Conservation (phyloP, 140 eudicot species). For the Anethum foeniculum region DNA sequence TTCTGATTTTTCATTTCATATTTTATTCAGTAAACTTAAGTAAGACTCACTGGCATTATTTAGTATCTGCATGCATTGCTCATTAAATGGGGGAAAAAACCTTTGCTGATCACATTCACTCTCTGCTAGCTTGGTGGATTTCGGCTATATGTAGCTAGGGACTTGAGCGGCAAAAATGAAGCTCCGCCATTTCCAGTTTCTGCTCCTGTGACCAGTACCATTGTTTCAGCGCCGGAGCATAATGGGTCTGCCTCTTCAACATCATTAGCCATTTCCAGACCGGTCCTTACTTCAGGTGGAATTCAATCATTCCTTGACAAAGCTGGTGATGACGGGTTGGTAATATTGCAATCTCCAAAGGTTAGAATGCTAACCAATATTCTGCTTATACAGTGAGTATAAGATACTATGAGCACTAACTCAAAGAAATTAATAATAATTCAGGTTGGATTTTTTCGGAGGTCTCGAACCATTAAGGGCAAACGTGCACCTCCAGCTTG, state of each 20-base stretch:
- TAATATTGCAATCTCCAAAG: conserved; percentile 63
- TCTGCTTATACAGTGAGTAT: background rate
- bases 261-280: conserved; percentile 62
- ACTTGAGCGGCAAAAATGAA: conserved; percentile 36
- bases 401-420: conserved; percentile 6
- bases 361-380: conserved; percentile 31
- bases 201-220: conserved; percentile 35
- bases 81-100: background rate
- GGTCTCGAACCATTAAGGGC: conserved; percentile 75
- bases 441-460: conserved; percentile 75
- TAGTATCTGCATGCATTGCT: background rate
- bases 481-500: conserved; percentile 78
- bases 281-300: conserved; percentile 32
- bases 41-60: background rate
- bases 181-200: conserved; percentile 44
- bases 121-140: conserved; percentile 64
- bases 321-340: conserved; percentile 79
- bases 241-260: conserved; percentile 62
- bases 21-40: background rate
- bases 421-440: background rate
- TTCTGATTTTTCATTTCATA: background rate
- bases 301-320: conserved; percentile 43
- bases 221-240: conserved; percentile 31
- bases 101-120: background rate
- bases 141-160: conserved; percentile 58